Percentiles rank a stretch among this genome's conserved stretches.
phyloP scores from a whole-genome alignment of 208 protist species.

The Phytomonas francai region DNA sequence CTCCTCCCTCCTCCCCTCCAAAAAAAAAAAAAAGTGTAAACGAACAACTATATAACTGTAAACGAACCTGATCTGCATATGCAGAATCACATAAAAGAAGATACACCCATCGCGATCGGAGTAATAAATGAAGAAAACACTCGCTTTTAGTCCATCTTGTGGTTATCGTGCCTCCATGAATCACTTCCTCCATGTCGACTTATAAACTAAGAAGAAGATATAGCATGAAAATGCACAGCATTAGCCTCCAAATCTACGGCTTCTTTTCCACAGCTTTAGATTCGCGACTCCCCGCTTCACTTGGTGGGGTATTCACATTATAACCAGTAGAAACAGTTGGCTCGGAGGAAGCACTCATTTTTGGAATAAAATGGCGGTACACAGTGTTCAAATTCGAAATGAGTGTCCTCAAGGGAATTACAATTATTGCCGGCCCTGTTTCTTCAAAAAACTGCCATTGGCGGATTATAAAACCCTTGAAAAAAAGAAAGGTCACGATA shows the following conservation, averaged over 20 bases:
- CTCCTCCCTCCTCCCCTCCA: too few relatives aligned
- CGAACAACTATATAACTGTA: not conserved
- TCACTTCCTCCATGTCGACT: not conserved
- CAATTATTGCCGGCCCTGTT: slow-evolving; percentile 44
- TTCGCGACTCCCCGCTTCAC: not conserved
- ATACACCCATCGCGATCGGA: not conserved
- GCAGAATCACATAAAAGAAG: not conserved
- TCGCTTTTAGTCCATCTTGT: not conserved
- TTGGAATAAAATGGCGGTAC: not conserved
- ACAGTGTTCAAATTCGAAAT: slow-evolving; percentile 10
- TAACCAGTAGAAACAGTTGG: not conserved
- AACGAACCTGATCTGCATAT: not conserved
- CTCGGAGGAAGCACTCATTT: not conserved
- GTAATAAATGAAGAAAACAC: not conserved
- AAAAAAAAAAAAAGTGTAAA: not conserved
- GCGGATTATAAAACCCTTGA: slow-evolving; percentile 44
- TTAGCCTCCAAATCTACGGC: not conserved
- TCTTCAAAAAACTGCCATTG: slow-evolving; percentile 79
- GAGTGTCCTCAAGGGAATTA: slow-evolving; percentile 33
- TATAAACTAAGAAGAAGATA: not conserved
- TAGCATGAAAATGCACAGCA: not conserved
- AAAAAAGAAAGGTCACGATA: slow-evolving; percentile 46
- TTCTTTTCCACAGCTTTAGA: not conserved
- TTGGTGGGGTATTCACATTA: not conserved
- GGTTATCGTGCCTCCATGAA: not conserved